Evolutionary conservation across 306 rosid genomes (phyloP), one percentile per base, ranked within the genome.

Genomic region (Morella rubra): DNA sequence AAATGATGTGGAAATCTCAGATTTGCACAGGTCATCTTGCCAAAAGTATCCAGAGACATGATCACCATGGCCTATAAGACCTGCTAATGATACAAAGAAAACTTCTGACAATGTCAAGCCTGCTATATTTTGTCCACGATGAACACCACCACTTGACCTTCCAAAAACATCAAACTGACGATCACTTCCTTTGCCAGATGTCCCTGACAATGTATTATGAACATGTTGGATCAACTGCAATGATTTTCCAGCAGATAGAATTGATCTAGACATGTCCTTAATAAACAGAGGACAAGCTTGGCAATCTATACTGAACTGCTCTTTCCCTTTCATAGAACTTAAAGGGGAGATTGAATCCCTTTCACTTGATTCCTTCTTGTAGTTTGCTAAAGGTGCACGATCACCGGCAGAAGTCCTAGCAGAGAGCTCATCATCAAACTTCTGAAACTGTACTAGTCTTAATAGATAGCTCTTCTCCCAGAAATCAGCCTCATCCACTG

Each of bases 391-490:
- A 76, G 91, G 73, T 71, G 77, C 24, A 42, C 65, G 74, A 67
- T 81, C 80, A n/a, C 77, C 41, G 24, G 72, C 44, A 72, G 44
- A 58, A 81, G 74, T 71, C 47, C 80, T 69, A 65, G 84, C 75
- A 56, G 82, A 62, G 62, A 77, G 27, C 74, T 77, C 85, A 50
- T 60, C 86, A 54, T 86, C 86, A 70, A 83, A 81, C 81, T 86
- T 84, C 60, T 61, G 62, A 76, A 61, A 73, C 53, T 81, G 93
- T 24, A 80, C 71, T 79, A 60, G 81, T 77, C 95, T 88, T 80
- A 90, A 80, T 77, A 91, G 81, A 82, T 89, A 92, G 81, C 98
- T 95, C 85, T 86, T 92, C 90, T 95, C 98, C 98, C 98, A 95
- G 82, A 95, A 95, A 74, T 92, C 97, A 62, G 91, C 88, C 81